These are phyloP conservation scores for Yamadazyma sp. DNA, from an alignment of 805 yeast species.

Conservation along the genomic window DNA sequence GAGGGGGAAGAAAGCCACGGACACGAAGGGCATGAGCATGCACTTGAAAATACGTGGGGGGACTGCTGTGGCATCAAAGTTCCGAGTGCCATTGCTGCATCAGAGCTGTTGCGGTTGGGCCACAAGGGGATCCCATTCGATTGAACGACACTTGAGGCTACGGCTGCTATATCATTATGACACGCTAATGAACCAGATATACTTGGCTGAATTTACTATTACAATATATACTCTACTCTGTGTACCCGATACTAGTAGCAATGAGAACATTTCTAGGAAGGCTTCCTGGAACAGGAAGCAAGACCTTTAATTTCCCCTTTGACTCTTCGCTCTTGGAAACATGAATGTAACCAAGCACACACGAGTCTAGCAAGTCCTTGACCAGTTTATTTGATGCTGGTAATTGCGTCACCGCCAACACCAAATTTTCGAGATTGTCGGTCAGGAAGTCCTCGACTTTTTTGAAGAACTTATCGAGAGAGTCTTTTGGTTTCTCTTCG, in stretches of 20 bases:
- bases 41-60: constrained; percentile 68
- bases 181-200: too few relatives aligned
- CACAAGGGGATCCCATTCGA: constrained; percentile 64
- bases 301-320: constrained; percentile 62
- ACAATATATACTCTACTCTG: constrained; percentile 53
- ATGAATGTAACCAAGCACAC: constrained; percentile 78
- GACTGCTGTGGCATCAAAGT: constrained; percentile 97
- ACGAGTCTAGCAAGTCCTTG: constrained; percentile 51
- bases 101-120: constrained; percentile 44
- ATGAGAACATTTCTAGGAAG: constrained; percentile 74
- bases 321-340: constrained; percentile 73
- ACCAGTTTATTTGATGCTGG: constrained; percentile 37
- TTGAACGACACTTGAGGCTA: too few relatives aligned
- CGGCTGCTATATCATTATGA: too few relatives aligned
- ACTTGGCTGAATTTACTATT: not conserved
- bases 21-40: constrained; percentile 24
- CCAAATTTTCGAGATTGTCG: constrained; percentile 67
- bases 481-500: constrained; percentile 20
- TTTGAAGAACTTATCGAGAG: constrained; percentile 34
- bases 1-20: constrained; percentile 23
- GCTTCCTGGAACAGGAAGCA: constrained; percentile 85
- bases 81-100: constrained; percentile 94
- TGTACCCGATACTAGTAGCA: constrained; percentile 76
- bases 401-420: constrained; percentile 57
- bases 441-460: constrained; percentile 46